Evolutionary conservation across 148 eudicot species (phyloP), one percentile per base, ranked within the genome.

Genomic region (Arbutus unedo): DNA sequence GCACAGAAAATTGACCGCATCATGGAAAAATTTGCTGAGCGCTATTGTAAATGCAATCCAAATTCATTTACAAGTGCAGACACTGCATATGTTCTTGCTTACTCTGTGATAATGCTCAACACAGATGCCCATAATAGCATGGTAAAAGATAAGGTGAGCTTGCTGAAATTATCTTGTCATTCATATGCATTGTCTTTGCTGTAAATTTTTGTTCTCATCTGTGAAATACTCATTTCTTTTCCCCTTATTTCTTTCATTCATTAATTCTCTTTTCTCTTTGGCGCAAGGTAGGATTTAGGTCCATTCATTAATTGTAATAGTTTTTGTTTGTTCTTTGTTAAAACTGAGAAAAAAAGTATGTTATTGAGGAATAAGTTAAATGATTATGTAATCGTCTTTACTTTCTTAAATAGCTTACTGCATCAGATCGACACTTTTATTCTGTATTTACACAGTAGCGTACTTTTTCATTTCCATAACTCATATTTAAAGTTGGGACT

Each of bases 21-120:
- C 50, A 96, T 96, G 99, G 99, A 96, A 76, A 96, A 96, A 87
- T 96, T 96, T 84, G 99, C 99, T 75, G 98, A 96, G 85, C 98
- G 98, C 81, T 96, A 93, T 86, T 96, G 99, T 89, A 96, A 93
- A 92, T 94, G 99, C 86, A 96, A 93, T 83, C 97, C 98, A 68
- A 91, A 86, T 86, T 90, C 98, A 18, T 96, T 96, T 80, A 90
- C 93, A 77, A 96, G 97, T 79, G 99, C 99, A 10, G 99, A 96
- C 83, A 94, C 98, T 76, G 99, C 99, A 81, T 96, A 96, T 86
- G 99, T 96, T 60, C 99, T 96, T 80, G 99, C 99, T 50, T 96
- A 96, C 90, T 96, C 99, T 71, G 99, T 94, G 51, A 96, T 96
- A 87, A 88, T 96, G 98, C 97, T 96, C 82, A 96, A 96, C 85